Conservation (phyloP, 208 protist species). For the Tetramitus jugosus region DNA sequence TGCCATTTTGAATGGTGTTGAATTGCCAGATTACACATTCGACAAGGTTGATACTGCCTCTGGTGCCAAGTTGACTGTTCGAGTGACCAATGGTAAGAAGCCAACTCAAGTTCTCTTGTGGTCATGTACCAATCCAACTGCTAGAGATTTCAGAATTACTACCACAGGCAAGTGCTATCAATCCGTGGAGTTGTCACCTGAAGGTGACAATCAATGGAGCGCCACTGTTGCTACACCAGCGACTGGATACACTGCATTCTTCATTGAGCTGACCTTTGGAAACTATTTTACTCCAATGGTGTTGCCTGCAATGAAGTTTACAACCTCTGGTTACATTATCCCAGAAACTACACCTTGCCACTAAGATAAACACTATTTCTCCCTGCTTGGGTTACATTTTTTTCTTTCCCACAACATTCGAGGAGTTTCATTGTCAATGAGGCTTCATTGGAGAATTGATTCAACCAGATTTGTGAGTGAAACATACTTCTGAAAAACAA, state of each 20-base stretch:
- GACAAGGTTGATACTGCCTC: no score
- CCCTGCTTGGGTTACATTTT: no score
- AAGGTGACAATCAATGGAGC: background rate
- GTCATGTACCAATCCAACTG: background rate
- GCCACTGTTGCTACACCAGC: background rate
- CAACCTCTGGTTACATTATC: background rate
- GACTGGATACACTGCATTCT: background rate
- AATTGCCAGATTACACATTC: background rate
- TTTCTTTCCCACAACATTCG: no score
- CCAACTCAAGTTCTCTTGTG: background rate
- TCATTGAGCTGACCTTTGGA: background rate
- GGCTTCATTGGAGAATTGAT: no score
- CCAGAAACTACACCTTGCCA: background rate
- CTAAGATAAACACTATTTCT: no score
- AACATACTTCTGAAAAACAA: no score
- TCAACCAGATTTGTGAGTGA: no score
- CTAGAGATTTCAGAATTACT: background rate
- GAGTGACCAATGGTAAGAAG: background rate
- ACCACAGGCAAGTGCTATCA: background rate
- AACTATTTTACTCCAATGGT: background rate
- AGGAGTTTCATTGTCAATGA: no score
- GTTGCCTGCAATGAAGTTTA: background rate
- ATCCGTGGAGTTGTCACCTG: no score
- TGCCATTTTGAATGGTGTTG: background rate
- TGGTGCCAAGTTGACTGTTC: background rate